These are phyloP conservation scores for Priceomyces fermenticarens DNA, from an alignment of 805 yeast species.

Conservation along the genomic window DNA sequence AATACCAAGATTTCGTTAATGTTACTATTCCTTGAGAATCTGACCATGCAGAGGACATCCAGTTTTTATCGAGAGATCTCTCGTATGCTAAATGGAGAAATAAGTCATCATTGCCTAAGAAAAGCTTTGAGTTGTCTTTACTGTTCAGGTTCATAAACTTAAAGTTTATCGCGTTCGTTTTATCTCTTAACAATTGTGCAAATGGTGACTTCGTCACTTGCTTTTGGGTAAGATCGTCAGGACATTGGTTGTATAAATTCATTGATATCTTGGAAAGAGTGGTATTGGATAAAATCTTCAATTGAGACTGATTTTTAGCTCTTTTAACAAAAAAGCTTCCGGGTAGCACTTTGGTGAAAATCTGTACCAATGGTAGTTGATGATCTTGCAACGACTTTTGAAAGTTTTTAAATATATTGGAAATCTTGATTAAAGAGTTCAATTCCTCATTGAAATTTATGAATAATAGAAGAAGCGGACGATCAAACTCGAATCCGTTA, in stretches of 20 bases:
- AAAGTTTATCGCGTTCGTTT: conserved; percentile 35
- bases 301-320: conserved; percentile 10
- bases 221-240: conserved; percentile 22
- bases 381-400: conserved; percentile 32
- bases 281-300: conserved; percentile 28
- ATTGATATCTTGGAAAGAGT: conserved; percentile 46
- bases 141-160: conserved; percentile 25
- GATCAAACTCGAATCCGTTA: conserved; percentile 40
- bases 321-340: conserved; percentile 22
- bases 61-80: conserved; percentile 71
- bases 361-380: conserved; percentile 37
- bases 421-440: conserved; percentile 44
- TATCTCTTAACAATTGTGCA: conserved; percentile 34
- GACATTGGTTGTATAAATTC: conserved; percentile 58
- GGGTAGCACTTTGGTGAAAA: conserved; percentile 37
- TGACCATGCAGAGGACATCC: conserved; percentile 88
- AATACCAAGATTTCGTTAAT: conserved; percentile 59
- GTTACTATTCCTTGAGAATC: conserved; percentile 74
- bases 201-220: conserved; percentile 15
- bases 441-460: conserved; percentile 42
- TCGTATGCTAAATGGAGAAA: conserved; percentile 85
- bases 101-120: conserved; percentile 55
- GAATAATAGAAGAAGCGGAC: conserved; percentile 52
- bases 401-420: conserved; percentile 48
- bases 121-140: conserved; percentile 11